Base-by-base conservation (phyloP, 345 rosid species). In the Euphorbia pulcherrima region DNA sequence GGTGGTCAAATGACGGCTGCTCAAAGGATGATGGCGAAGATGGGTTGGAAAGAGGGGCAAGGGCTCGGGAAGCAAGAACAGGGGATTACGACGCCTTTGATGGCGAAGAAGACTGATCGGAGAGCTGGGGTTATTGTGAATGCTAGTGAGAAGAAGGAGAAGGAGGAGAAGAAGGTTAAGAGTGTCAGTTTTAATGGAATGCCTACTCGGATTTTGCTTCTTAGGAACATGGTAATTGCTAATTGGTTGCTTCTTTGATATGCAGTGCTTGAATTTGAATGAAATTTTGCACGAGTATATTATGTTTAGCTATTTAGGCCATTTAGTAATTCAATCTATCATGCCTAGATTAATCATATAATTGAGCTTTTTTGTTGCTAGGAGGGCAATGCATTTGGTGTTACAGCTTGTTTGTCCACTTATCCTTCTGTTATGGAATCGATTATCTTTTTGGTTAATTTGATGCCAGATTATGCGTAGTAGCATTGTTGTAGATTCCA, bases 1-100 rank as follows among this genome's bases (percentile, higher is more conserved):
- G 99, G 99, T 20, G 99, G 99, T 41, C 96, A 94, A 70, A 94
- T 94, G 99, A 94, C 99, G n/a, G 97, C 99, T 0, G 97, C 99
- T 0, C 97, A 94, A 83, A 87, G 92, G 83, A 94, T 94, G 99
- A 94, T 94, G 99, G 99, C 96, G 0, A 94, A 91, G 79, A 94
- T 94, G 99, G 99, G 99, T 0, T 94, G 99, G 99, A 94, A 92
- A 78, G 88, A 92, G 21, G 99, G 99, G 46, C 99, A 94, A 76
- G 99, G 99, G 52, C 90, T 94, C 24, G 99, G 99, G 66, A 94
- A 85, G 64, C 83, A 73, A 73, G 97, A 94, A 82, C 99, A 95
- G 80, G 97, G 99, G 62, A 95, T 95, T 53, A 92, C 97, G 0
- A 91, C 97, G 0, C 99, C 99, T 0, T 86, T 95, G 82, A 85